Conservation (phyloP, 2,329 filamentous ascomycete species). For the Penicillium corylophilum region DNA sequence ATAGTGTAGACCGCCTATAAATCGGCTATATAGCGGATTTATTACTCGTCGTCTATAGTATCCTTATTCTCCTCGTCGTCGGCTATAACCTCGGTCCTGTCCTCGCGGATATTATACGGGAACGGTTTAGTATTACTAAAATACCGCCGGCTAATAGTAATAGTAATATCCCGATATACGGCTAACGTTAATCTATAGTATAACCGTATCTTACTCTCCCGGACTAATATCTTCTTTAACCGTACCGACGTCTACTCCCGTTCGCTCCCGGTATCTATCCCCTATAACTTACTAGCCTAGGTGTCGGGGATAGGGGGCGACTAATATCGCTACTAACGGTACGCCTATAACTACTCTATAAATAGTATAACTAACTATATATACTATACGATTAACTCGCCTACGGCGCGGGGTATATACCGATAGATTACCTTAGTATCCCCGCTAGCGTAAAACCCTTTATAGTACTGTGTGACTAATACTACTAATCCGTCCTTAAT, state of each 20-base stretch:
- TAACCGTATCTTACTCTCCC: not conserved
- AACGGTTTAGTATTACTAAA: not conserved
- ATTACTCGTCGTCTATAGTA: too few relatives aligned
- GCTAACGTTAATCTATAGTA: not conserved
- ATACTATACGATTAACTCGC: slow-evolving; percentile 14
- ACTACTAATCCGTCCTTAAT: slow-evolving; percentile 9
- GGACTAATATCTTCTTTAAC: not conserved
- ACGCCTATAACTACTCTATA: not conserved
- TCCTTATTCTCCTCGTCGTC: too few relatives aligned
- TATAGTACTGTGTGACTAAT: slow-evolving; percentile 9
- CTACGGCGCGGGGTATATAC: slow-evolving; percentile 3
- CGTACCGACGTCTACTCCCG: not conserved
- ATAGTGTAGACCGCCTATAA: too few relatives aligned
- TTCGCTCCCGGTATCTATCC: not conserved
- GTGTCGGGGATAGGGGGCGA: not conserved
- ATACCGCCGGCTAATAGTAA: not conserved
- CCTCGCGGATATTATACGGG: not conserved
- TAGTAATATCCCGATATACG: not conserved
- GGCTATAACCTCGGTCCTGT: not conserved
- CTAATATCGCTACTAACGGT: not conserved
- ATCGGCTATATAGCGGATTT: too few relatives aligned
- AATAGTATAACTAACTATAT: slow-evolving; percentile 8
- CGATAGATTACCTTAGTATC: slow-evolving; percentile 10
- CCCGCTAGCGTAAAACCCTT: slow-evolving; percentile 7
- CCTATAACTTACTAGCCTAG: not conserved